Conservation (phyloP, 1,284 basidiomycete genomes). For the Puccinia coronata region DNA sequence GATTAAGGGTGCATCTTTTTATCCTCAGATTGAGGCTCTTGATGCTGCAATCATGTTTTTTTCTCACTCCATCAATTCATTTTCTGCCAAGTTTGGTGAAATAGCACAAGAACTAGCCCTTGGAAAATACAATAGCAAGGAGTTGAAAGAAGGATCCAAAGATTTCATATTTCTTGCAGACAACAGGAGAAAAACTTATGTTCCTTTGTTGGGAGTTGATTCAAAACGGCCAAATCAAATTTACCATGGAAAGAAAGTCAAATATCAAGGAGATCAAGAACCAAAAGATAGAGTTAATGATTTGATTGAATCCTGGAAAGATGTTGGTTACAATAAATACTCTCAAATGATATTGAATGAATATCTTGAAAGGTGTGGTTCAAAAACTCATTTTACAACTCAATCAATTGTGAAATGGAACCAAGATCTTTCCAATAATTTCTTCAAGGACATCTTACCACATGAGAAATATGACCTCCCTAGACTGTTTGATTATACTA, state of each 20-base stretch:
- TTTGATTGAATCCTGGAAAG: neutral
- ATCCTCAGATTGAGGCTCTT: neutral
- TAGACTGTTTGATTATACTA: no score
- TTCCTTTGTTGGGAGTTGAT: neutral
- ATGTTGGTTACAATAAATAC: neutral
- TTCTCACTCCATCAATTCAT: neutral
- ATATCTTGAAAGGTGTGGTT: neutral
- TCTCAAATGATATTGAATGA: neutral
- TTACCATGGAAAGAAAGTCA: neutral
- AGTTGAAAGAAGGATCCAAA: neutral
- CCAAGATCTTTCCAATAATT: no score
- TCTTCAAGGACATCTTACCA: no score
- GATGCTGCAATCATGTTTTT: neutral
- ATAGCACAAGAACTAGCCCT: neutral
- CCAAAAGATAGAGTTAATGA: neutral
- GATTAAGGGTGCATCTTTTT: no score
- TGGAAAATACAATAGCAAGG: neutral
- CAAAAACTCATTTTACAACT: neutral
- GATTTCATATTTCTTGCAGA: neutral
- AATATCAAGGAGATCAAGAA: neutral
- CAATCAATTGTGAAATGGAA: no score
- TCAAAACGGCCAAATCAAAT: neutral
- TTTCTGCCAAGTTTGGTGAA: conserved; percentile 9
- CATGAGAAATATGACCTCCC: no score
- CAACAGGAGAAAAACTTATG: neutral